phyloP scores from a whole-genome alignment of 306 rosid genomes.

The Canavalia gladiata region DNA sequence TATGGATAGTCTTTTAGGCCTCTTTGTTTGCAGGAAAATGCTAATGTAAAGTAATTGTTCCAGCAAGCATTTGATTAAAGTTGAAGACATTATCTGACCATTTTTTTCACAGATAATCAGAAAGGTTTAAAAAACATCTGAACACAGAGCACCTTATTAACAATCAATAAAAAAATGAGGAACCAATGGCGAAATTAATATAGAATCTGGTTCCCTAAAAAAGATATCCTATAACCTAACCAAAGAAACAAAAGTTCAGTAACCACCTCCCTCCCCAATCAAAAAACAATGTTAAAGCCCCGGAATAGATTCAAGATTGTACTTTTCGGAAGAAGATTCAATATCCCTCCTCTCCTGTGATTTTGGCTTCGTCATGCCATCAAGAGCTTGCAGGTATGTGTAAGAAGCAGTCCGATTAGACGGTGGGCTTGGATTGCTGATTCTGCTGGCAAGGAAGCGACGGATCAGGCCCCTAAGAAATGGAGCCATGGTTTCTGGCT shows the following conservation, averaged over 20 bases:
- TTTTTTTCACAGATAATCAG: background rate
- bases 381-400: slow-evolving; percentile 72
- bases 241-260: slow-evolving; percentile 20
- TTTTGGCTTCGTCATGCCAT: slow-evolving; percentile 63
- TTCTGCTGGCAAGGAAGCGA: slow-evolving; percentile 96
- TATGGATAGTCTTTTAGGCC: background rate
- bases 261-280: background rate
- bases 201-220: background rate
- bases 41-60: background rate
- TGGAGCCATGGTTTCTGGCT: slow-evolving; percentile 98
- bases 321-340: slow-evolving; percentile 69
- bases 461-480: slow-evolving; percentile 89
- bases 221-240: slow-evolving; percentile 32
- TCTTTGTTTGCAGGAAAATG: background rate
- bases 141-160: slow-evolving; percentile 20
- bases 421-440: slow-evolving; percentile 74
- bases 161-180: slow-evolving; percentile 44
- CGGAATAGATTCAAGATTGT: slow-evolving; percentile 93
- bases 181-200: slow-evolving; percentile 27
- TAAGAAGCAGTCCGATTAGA: slow-evolving; percentile 60
- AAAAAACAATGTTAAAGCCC: slow-evolving; percentile 66
- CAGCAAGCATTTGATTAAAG: background rate
- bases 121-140: slow-evolving; percentile 20
- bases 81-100: background rate
- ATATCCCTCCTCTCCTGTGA: slow-evolving; percentile 52